Evolutionary conservation across 306 rosid genomes (phyloP).

Genomic region (Cucumis sativus): Cucumber_9930_V3 NC_026661.2:17917501-17918000

Average conservation of each 20-base stretch:
- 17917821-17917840: background rate
- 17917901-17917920: background rate
- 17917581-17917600: background rate
- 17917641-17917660: background rate
- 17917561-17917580: background rate
- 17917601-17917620: background rate
- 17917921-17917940: background rate
- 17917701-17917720: background rate
- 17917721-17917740: no score
- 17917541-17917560: background rate
- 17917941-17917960: background rate
- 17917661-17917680: background rate
- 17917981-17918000: background rate
- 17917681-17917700: background rate
- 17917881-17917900: background rate
- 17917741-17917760: no score
- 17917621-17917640: background rate
- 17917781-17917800: no score
- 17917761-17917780: no score
- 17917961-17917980: background rate
- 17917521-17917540: background rate
- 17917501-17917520: background rate
- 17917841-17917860: background rate
- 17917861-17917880: background rate
- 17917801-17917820: background rate